phyloP scores from a whole-genome alignment of 176 grass and related monocot species.

The Rhynchospora pubera region DNA sequence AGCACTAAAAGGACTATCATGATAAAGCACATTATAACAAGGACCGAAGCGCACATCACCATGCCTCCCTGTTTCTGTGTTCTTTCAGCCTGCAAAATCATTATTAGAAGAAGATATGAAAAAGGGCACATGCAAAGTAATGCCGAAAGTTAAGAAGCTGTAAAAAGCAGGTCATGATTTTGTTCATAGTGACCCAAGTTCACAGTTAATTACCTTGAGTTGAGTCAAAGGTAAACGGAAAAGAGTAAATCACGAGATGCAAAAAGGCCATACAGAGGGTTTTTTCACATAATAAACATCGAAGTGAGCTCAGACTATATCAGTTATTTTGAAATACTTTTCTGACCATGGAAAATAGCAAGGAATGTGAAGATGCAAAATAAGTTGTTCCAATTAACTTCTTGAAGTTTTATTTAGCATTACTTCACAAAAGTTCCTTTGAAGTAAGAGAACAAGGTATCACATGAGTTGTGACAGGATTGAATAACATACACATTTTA shows the following conservation, averaged over 20 bases:
- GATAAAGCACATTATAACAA: slow-evolving; percentile 89
- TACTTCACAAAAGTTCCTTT: not conserved
- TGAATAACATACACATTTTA: not conserved
- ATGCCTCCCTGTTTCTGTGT: slow-evolving; percentile 88
- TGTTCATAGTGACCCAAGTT: not conserved
- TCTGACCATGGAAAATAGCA: not conserved
- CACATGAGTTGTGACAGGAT: not conserved
- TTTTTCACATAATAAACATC: not conserved
- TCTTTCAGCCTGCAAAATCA: slow-evolving; percentile 69
- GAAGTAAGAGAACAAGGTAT: not conserved
- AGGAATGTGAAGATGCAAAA: not conserved
- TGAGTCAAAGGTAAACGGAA: not conserved
- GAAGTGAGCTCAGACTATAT: not conserved
- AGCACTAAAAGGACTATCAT: slow-evolving; percentile 87
- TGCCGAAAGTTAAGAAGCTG: not conserved
- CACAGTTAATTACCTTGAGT: not conserved
- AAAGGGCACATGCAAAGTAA: slow-evolving; percentile 27
- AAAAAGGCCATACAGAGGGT: not conserved
- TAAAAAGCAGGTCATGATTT: not conserved
- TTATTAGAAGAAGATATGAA: slow-evolving; percentile 30
- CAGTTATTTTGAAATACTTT: not conserved
- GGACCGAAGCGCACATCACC: slow-evolving; percentile 94
- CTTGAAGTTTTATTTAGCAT: not conserved
- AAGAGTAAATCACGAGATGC: not conserved
- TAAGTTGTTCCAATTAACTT: not conserved